These are phyloP conservation scores for Turnera subulata DNA, from an alignment of 345 rosid species.

Conservation along the genomic window DNA sequence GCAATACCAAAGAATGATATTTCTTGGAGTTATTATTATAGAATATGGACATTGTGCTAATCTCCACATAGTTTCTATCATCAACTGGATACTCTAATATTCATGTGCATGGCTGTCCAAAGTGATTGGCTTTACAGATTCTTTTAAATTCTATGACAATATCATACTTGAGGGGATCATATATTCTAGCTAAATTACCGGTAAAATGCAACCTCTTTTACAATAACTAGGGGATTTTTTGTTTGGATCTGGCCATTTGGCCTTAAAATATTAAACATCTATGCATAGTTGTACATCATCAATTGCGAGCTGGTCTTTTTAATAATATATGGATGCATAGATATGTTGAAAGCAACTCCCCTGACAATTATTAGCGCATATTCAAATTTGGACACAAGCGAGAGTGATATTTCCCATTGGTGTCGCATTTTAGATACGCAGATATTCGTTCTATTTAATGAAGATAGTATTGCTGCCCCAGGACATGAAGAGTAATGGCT, in stretches of 20 bases:
- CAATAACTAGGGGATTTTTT: neutral
- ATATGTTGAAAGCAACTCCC: neutral
- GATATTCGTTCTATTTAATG: too few species aligned
- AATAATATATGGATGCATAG: neutral
- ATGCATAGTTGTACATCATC: neutral
- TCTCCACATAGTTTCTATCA: conserved; percentile 16
- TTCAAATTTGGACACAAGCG: too few species aligned
- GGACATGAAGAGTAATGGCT: neutral
- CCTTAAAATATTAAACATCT: neutral
- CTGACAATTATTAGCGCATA: too few species aligned
- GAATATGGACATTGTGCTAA: conserved; percentile 19
- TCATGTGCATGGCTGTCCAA: neutral
- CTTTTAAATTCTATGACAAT: neutral
- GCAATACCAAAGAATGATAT: conserved; percentile 10
- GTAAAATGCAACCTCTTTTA: neutral
- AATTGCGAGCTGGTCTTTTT: neutral
- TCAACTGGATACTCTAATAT: neutral
- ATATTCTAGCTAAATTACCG: too few species aligned
- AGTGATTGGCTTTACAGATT: neutral
- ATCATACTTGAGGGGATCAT: neutral
- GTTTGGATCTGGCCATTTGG: neutral
- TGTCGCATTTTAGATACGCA: too few species aligned
- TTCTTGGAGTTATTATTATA: conserved; percentile 15
- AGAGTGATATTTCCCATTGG: too few species aligned
- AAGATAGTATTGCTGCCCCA: neutral